Evolutionary conservation across 2,329 filamentous ascomycete genomes (phyloP), one percentile per base, ranked within the genome.

Genomic region (Colletotrichum chlorophyti): DNA sequence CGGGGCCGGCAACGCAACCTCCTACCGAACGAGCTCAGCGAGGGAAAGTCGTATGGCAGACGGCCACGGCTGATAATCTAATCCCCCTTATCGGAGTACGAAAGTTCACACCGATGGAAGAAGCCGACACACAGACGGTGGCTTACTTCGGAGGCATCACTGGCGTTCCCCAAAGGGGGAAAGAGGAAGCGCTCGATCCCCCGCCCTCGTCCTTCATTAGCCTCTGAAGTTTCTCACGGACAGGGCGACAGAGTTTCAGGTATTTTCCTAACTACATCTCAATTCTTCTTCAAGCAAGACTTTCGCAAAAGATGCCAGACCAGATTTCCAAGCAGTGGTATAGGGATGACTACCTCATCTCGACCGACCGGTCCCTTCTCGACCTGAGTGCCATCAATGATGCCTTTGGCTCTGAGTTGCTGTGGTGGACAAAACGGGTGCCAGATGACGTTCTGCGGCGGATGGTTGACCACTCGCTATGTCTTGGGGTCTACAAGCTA

Each of bases 341-440:
- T 63, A 76, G 76, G 38, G 78, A 80, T 62, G 76, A 79, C 53
- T 88, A 84, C 69, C 72, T 87, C 64, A 75, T 88, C 70, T 89
- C 86, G 24, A 88, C 85, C 32, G 81, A 89, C 66, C 80, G 79
- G 26, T 67, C 72, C 9, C 80, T 84, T 49, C 71, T 90, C 58
- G 79, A 86, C 49, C 72, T 82, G 21, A 69, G 77, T 31, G 79
- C 79, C 29, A 74, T 89, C 64, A 84, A 84, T 65, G 73, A 75
- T 6, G 83, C 82, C 19, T 82, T 88, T 62, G 76, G 68, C 14
- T 81, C 80, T 1, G 83, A 87, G 32, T 70, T 82, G 54, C 72
- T 88, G 67, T 87, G 86, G 77, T 89, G 87, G 85, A 80, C 84
- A 19, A 77, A 77, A 40, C 69, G 80, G 3, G 69, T 86, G 6